Evolutionary conservation across 2,329 filamentous ascomycete species (phyloP).

Genomic region (Aspergillus puulaauensis): DNA sequence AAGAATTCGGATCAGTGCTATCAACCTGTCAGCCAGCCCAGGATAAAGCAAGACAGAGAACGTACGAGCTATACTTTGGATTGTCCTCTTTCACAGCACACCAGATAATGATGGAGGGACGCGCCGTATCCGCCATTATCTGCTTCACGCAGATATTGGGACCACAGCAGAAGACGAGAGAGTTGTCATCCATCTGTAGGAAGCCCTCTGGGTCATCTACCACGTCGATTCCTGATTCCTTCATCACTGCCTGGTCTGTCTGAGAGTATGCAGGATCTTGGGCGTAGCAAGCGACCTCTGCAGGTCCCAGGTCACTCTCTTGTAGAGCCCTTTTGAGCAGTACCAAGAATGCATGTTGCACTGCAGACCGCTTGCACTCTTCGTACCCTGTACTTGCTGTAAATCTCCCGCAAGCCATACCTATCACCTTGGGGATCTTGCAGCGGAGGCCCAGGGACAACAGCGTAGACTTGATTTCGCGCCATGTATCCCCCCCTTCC

Average conservation of each 20-base stretch:
- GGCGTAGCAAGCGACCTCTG: slow-evolving; percentile 10
- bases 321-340: neutral
- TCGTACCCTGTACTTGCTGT: neutral
- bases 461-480: neutral
- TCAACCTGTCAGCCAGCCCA: neutral
- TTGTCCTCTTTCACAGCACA: neutral
- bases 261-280: slow-evolving; percentile 18
- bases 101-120: slow-evolving; percentile 22
- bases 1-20: neutral
- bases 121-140: slow-evolving; percentile 34
- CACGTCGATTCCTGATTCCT: slow-evolving; percentile 1
- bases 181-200: slow-evolving; percentile 29
- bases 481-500: neutral
- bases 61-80: neutral
- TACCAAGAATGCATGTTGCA: slow-evolving; percentile 12
- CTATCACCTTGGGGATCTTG: slow-evolving; percentile 8
- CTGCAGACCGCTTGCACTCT: neutral
- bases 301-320: neutral
- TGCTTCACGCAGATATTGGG: slow-evolving; percentile 30
- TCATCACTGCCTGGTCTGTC: slow-evolving; percentile 10
- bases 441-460: neutral
- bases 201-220: slow-evolving; percentile 26
- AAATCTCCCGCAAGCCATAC: neutral
- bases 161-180: slow-evolving; percentile 30
- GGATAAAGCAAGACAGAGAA: neutral